A percentile compares a stretch with the other conserved stretches of the same genome.
These are phyloP conservation scores for Leccinum sublutescens DNA, from an alignment of 768 basidiomycete species.

Conservation along the genomic window DNA sequence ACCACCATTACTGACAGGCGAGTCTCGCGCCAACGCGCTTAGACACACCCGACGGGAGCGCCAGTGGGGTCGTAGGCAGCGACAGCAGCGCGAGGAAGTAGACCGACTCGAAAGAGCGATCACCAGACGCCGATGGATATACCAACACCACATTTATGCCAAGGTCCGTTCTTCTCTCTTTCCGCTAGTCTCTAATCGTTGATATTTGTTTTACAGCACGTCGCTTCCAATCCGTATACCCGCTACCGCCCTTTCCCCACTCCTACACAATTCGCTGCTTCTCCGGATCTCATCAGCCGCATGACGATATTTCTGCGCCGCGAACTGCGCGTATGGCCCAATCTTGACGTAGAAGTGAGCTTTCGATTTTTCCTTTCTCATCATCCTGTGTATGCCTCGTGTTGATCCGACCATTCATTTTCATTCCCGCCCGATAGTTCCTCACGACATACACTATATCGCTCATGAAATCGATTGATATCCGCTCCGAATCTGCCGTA, in stretches of 20 bases:
- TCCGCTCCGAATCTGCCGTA: constrained; percentile 85
- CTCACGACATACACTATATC: constrained; percentile 86
- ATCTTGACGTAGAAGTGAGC: constrained; percentile 85
- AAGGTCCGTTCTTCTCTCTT: constrained; percentile 54
- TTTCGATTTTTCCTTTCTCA: neutral
- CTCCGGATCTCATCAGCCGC: constrained; percentile 69
- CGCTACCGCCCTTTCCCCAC: constrained; percentile 90
- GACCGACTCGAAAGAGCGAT: constrained; percentile 79
- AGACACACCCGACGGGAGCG: constrained; percentile 39
- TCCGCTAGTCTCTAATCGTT: neutral
- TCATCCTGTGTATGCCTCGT: neutral
- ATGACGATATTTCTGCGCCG: constrained; percentile 80
- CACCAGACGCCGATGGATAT: constrained; percentile 73
- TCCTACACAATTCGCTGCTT: constrained; percentile 77
- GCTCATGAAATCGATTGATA: constrained; percentile 89
- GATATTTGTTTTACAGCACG: constrained; percentile 56
- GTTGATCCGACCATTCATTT: constrained; percentile 12
- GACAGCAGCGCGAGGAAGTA: constrained; percentile 51
- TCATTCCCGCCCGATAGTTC: constrained; percentile 52
- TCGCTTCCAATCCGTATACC: constrained; percentile 84
- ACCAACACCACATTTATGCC: constrained; percentile 74
- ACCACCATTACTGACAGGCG: constrained; percentile 33
- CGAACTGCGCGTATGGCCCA: constrained; percentile 84
- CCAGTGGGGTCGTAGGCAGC: constrained; percentile 54
- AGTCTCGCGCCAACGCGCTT: constrained; percentile 29